phyloP scores from a whole-genome alignment of 2,329 filamentous ascomycete genomes.

The Amauroascus niger region DNA sequence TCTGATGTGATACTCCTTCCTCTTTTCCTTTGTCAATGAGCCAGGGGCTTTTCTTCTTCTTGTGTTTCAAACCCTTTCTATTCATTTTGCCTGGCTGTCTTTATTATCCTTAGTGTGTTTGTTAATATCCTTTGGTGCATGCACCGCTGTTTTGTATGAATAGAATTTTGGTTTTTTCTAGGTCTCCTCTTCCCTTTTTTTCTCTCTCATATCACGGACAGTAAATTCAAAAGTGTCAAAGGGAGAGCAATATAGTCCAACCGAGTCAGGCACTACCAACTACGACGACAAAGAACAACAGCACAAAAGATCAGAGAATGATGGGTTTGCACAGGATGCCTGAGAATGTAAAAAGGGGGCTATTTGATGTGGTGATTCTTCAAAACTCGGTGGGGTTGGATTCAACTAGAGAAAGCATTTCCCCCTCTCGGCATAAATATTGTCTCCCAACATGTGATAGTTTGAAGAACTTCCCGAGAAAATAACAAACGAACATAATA shows the following conservation, averaged over 20 bases:
- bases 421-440: neutral
- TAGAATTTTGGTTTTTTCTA: constrained; percentile 13
- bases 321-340: too few species aligned
- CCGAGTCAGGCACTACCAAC: too few species aligned
- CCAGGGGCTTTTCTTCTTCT: constrained; percentile 1
- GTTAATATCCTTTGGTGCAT: constrained; percentile 4
- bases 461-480: neutral
- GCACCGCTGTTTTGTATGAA: too few species aligned
- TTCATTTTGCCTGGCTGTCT: neutral
- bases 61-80: neutral
- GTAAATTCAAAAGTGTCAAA: too few species aligned
- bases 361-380: too few species aligned
- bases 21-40: neutral
- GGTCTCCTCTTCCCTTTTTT: constrained; percentile 11
- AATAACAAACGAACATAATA: neutral
- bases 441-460: neutral
- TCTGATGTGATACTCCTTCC: neutral
- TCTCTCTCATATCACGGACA: too few species aligned
- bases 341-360: too few species aligned
- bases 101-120: neutral
- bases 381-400: too few species aligned
- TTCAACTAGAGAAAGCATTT: too few species aligned
- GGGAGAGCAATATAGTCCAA: too few species aligned
- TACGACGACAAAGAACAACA: too few species aligned
- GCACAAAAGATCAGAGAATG: too few species aligned